phyloP scores from a whole-genome alignment of 116 monocot genomes.

The Dioscorea cayenensis region DNA sequence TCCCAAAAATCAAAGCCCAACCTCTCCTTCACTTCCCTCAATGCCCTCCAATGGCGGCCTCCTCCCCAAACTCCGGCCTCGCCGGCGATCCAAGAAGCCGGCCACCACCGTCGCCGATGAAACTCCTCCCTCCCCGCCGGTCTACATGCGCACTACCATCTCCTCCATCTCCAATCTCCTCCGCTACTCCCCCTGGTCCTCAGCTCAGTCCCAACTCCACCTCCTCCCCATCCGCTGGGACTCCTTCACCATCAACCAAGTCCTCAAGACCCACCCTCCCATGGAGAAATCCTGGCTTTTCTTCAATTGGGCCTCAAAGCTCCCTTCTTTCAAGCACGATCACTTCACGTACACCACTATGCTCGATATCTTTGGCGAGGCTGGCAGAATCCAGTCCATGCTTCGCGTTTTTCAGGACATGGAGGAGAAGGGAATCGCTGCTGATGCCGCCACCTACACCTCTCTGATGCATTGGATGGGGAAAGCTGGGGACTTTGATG shows the following conservation, averaged over 20 bases:
- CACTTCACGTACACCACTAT: conserved; percentile 90
- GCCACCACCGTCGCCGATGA: not conserved
- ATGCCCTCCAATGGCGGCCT: conserved; percentile 2
- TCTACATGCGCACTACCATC: conserved; percentile 51
- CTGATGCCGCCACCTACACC: conserved; percentile 58
- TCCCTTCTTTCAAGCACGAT: conserved; percentile 67
- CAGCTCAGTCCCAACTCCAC: conserved; percentile 31
- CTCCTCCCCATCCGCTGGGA: conserved; percentile 50
- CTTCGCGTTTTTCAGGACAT: conserved; percentile 43
- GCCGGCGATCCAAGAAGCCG: conserved; percentile 5
- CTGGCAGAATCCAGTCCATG: conserved; percentile 63
- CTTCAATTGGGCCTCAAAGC: conserved; percentile 59
- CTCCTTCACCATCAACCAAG: conserved; percentile 69
- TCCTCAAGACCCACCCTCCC: conserved; percentile 86
- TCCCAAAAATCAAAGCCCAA: too few relatives aligned
- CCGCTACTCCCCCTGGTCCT: conserved; percentile 52
- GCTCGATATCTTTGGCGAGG: conserved; percentile 90
- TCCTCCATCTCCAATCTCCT: conserved; percentile 43
- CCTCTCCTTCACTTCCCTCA: not conserved
- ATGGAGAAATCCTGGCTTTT: conserved; percentile 84
- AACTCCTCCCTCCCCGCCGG: not conserved
- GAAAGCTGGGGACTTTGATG: conserved; percentile 48
- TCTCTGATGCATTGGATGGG: conserved; percentile 63
- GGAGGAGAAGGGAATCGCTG: conserved; percentile 30
- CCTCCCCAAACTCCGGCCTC: not conserved